Conservation (phyloP, 805 yeast species). For the Kodamaea restingae region DNA sequence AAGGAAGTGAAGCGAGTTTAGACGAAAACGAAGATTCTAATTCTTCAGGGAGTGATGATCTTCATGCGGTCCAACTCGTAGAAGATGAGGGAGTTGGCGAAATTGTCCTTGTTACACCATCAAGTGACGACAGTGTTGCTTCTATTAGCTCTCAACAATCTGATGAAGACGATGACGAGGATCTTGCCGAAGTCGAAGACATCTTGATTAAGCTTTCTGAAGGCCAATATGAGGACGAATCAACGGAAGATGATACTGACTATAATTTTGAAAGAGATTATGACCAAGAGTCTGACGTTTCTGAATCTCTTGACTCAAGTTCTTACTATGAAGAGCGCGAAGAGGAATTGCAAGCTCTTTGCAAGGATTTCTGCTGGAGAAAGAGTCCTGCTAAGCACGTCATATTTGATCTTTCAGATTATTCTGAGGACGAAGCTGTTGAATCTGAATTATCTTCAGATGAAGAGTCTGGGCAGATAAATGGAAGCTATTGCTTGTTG, state of each 20-base stretch:
- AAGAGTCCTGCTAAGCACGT: neutral
- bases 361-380: conserved; percentile 1
- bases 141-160: no score
- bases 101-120: neutral
- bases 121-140: neutral
- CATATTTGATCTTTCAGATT: neutral
- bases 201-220: conserved; percentile 1
- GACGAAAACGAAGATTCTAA: no score
- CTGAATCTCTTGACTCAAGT: neutral
- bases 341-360: neutral
- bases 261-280: conserved; percentile 2
- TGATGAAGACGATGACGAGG: neutral
- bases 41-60: no score
- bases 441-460: neutral
- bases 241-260: neutral
- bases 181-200: conserved; percentile 1
- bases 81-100: no score
- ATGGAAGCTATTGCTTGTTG: conserved; percentile 1
- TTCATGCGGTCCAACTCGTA: no score
- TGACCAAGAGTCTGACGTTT: neutral
- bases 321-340: neutral
- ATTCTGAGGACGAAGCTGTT: neutral
- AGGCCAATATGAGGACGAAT: neutral
- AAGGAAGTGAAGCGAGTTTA: no score
- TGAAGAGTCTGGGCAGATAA: neutral